phyloP scores from a whole-genome alignment of 140 eudicot genomes.

The Oenanthe javanica region DNA sequence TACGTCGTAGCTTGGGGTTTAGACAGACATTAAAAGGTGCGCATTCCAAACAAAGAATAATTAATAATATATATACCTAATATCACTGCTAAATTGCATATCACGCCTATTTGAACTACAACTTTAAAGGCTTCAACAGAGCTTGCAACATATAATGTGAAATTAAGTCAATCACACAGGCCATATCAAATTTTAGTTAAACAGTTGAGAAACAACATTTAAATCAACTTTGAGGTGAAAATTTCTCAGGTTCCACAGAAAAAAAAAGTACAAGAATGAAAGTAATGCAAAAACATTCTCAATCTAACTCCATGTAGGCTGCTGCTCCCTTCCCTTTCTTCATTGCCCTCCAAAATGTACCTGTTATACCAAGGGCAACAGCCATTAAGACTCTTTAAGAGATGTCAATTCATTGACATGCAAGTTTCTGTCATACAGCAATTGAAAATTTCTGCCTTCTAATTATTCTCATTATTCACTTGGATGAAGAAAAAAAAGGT shows the following conservation, averaged over 20 bases:
- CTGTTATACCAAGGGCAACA: not conserved
- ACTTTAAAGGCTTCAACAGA: too few species aligned
- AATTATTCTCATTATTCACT: not conserved
- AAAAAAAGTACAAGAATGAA: not conserved
- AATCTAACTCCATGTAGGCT: constrained; percentile 27
- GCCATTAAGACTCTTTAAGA: not conserved
- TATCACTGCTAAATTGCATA: not conserved
- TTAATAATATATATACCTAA: not conserved
- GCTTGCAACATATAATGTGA: not conserved
- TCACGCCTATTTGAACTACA: not conserved
- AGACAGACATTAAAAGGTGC: not conserved
- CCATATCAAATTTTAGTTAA: not conserved
- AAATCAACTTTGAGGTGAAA: not conserved
- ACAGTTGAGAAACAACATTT: not conserved
- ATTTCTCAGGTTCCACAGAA: not conserved
- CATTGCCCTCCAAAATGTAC: constrained; percentile 37
- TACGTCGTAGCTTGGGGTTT: too few species aligned
- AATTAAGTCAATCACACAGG: not conserved
- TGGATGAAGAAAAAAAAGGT: not conserved
- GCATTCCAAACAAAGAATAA: not conserved
- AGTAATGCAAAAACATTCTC: not conserved
- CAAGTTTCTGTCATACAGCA: not conserved
- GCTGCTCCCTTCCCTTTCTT: constrained; percentile 74
- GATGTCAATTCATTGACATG: not conserved
- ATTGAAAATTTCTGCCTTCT: not conserved